Base-by-base conservation (phyloP, 331 rosid genomes). In the Erythrophleum ivorense region DNA sequence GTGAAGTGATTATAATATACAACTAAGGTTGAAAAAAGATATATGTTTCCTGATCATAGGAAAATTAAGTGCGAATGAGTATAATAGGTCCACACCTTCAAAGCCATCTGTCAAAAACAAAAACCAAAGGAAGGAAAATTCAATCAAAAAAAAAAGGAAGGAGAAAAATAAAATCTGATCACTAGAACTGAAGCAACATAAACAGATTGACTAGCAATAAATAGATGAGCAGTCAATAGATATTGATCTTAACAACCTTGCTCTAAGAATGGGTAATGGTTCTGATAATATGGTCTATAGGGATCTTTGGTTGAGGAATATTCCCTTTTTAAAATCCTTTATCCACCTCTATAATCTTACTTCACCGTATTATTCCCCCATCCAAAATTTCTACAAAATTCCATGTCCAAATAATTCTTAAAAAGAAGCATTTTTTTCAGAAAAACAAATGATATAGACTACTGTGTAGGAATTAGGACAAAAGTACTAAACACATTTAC, bases 51-150 rank as follows among this genome's bases (percentile, higher is more conserved):
- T 31, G 31, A 67, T 57, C 67, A 59, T 21, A 70, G 11, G 78
- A 71, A 84, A 78, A 78, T 29, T 64, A 63, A 55, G 3, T 36
- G 63, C 40, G 11, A 79, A 45, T 31, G 81, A 85, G 76, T 78
- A 82, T 69, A 67, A 38, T 54, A 84, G 83, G 75, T 45, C 50
- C 83, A 76, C 93, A 93, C 98, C 98, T 92, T 91, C 86, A 95
- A 71, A 75, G 98, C 93, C 6, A 85, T 88, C 98, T 95, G 95
- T 77, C 81, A 81, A 84, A 81, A 84, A 73, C 73, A 78, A 73
- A 73, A 73, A 48, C 52, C 71, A 78, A 66, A n/a, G 71, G 74
- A 71, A 63, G 45, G 63, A 78, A 70, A 29, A 60, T 29, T 60
- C 40, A 29, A 14, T 60, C 8, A 24, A 60, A 29, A 29, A 29